These are phyloP conservation scores for Suhomyces emberorum DNA, from an alignment of 805 yeast genomes.

Conservation along the genomic window DNA sequence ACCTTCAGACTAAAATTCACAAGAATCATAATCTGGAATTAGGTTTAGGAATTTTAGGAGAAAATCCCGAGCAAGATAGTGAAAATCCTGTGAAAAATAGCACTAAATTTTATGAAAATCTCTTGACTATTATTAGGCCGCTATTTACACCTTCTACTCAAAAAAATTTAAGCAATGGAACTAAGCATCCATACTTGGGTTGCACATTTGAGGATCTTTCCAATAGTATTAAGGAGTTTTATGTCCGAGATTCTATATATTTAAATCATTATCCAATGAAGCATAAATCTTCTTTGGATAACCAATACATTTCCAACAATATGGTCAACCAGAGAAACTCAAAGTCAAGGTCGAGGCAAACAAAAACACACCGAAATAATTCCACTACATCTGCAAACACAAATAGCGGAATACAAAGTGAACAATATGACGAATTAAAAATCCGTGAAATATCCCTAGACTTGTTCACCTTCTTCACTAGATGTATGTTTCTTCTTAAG, in stretches of 20 bases:
- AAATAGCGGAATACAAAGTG: slow-evolving; percentile 3
- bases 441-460: slow-evolving; percentile 30
- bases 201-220: slow-evolving; percentile 30
- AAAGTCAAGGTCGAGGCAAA: slow-evolving; percentile 6
- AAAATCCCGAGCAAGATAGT: slow-evolving; percentile 10
- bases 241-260: slow-evolving; percentile 3
- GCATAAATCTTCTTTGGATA: background rate
- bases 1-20: slow-evolving; percentile 19
- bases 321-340: slow-evolving; percentile 1
- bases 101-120: slow-evolving; percentile 16
- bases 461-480: slow-evolving; percentile 21
- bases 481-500: slow-evolving; percentile 20
- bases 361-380: slow-evolving; percentile 9
- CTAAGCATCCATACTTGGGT: slow-evolving; percentile 19
- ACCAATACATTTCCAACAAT: background rate
- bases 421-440: slow-evolving; percentile 21
- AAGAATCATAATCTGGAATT: slow-evolving; percentile 13
- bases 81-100: slow-evolving; percentile 18
- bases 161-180: slow-evolving; percentile 18
- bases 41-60: slow-evolving; percentile 20
- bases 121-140: slow-evolving; percentile 20
- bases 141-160: slow-evolving; percentile 26
- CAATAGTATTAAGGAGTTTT: slow-evolving; percentile 18
- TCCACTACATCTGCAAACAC: slow-evolving; percentile 13
- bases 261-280: background rate